phyloP scores from a whole-genome alignment of 2,329 filamentous ascomycete genomes.

The Dichotomopilus funicola region DNA sequence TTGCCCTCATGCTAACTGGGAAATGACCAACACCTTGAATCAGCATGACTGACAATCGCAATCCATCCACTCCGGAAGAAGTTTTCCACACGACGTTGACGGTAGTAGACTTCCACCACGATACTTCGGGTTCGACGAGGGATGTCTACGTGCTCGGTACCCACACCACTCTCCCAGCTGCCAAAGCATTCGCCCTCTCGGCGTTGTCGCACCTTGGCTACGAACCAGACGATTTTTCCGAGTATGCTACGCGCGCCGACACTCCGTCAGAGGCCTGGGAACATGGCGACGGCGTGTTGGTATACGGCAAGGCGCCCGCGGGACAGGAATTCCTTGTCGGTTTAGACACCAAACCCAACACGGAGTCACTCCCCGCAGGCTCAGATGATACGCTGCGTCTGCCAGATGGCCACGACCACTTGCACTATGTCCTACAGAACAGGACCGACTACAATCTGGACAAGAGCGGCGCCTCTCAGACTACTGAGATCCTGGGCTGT shows the following conservation, averaged over 20 bases:
- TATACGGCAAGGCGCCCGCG: slow-evolving; percentile 31
- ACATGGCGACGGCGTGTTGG: slow-evolving; percentile 34
- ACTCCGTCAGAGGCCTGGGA: slow-evolving; percentile 25
- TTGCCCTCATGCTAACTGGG: too few species aligned
- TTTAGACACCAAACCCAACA: slow-evolving; percentile 35
- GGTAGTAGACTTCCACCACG: slow-evolving; percentile 29
- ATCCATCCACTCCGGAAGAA: slow-evolving; percentile 23
- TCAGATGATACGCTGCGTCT: slow-evolving; percentile 20
- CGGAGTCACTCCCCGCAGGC: slow-evolving; percentile 23
- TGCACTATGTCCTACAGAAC: slow-evolving; percentile 39
- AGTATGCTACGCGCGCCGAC: slow-evolving; percentile 25
- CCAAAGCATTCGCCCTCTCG: slow-evolving; percentile 31
- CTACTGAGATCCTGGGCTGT: slow-evolving; percentile 34
- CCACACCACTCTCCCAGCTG: slow-evolving; percentile 30
- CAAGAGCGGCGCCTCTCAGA: slow-evolving; percentile 29
- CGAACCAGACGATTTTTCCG: slow-evolving; percentile 31
- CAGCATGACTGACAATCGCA: too few species aligned
- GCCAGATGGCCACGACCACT: slow-evolving; percentile 24
- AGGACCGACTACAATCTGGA: slow-evolving; percentile 37
- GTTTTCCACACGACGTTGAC: slow-evolving; percentile 35
- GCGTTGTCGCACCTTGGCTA: slow-evolving; percentile 32
- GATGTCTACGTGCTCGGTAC: slow-evolving; percentile 35
- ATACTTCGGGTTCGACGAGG: slow-evolving; percentile 25
- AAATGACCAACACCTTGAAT: too few species aligned
- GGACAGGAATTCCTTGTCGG: slow-evolving; percentile 34